Evolutionary conservation across 495 filamentous ascomycete genomes (phyloP).

Genomic region (Neurospora sublineolata): DNA sequence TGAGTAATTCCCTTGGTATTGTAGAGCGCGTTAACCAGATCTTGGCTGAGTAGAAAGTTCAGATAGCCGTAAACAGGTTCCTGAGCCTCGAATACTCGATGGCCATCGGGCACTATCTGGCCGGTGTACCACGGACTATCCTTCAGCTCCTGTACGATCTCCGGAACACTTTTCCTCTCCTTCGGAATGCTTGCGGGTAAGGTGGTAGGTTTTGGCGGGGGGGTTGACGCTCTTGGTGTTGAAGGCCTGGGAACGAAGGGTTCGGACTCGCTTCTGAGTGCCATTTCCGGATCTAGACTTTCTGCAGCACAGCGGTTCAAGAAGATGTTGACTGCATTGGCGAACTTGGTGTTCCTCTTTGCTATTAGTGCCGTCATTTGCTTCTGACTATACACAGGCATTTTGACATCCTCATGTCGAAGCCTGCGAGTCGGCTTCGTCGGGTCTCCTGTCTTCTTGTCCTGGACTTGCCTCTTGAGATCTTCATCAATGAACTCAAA

Average conservation of each 20-base stretch:
- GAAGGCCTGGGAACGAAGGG: slow-evolving; percentile 35
- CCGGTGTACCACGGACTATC: slow-evolving; percentile 73
- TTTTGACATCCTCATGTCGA: slow-evolving; percentile 71
- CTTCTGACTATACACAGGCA: slow-evolving; percentile 88
- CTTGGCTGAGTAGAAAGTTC: slow-evolving; percentile 76
- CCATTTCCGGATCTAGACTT: slow-evolving; percentile 54
- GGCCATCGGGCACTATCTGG: slow-evolving; percentile 90
- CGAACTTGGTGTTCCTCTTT: slow-evolving; percentile 81
- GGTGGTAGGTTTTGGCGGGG: slow-evolving; percentile 21
- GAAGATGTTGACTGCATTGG: slow-evolving; percentile 64
- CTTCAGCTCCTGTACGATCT: slow-evolving; percentile 80
- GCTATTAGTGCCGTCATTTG: slow-evolving; percentile 86
- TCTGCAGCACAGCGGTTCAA: slow-evolving; percentile 60
- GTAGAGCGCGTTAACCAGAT: slow-evolving; percentile 87
- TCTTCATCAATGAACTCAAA: slow-evolving; percentile 93
- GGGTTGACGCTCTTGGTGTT: slow-evolving; percentile 9
- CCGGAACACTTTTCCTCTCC: slow-evolving; percentile 69
- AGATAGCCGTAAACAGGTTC: slow-evolving; percentile 73
- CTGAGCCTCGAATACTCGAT: slow-evolving; percentile 85
- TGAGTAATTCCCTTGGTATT: slow-evolving; percentile 75
- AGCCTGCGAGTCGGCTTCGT: slow-evolving; percentile 51
- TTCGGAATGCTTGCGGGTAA: slow-evolving; percentile 64
- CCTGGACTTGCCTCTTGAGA: slow-evolving; percentile 64
- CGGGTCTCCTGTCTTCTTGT: slow-evolving; percentile 60
- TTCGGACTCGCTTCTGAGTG: slow-evolving; percentile 44